phyloP scores from a whole-genome alignment of 2,329 filamentous ascomycete species.

The Microascus cirrosus region DNA sequence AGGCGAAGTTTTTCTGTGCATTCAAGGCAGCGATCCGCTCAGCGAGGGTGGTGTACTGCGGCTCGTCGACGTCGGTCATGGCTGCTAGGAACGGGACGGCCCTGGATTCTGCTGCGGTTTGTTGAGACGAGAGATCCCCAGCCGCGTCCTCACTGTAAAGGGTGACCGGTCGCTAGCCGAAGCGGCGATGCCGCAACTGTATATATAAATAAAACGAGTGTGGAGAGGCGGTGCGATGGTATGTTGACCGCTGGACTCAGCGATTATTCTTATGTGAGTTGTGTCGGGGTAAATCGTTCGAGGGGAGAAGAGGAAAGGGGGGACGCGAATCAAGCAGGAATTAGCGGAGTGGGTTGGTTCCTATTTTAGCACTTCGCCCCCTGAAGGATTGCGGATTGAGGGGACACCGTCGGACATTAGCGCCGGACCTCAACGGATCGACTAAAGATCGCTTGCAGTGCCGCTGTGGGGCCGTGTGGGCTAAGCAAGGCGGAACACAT shows the following conservation, averaged over 20 bases:
- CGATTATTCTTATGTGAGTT: neutral
- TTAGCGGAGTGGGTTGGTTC: neutral
- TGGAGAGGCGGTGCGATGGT: neutral
- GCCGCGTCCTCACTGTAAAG: neutral
- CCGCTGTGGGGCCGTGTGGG: neutral
- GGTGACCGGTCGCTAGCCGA: too few relatives aligned
- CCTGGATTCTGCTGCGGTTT: neutral
- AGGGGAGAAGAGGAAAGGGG: neutral
- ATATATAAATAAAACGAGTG: neutral
- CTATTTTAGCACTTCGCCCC: neutral
- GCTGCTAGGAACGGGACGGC: neutral
- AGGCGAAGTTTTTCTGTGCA: conserved; percentile 44
- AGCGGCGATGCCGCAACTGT: neutral
- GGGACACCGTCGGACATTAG: neutral
- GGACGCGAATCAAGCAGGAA: neutral
- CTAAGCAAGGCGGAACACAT: neutral
- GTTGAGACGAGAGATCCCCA: neutral
- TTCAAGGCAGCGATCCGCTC: conserved; percentile 56
- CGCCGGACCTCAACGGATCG: neutral
- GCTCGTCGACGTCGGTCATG: conserved; percentile 53
- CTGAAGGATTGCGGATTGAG: neutral
- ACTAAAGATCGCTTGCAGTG: neutral
- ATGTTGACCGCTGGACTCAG: neutral
- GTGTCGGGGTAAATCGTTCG: neutral
- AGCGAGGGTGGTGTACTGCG: conserved; percentile 47